Evolutionary conservation across 371 early-diverging fungal species (phyloP), one percentile per base, ranked within the genome.

Genomic region (Mucor velutinosus): DNA sequence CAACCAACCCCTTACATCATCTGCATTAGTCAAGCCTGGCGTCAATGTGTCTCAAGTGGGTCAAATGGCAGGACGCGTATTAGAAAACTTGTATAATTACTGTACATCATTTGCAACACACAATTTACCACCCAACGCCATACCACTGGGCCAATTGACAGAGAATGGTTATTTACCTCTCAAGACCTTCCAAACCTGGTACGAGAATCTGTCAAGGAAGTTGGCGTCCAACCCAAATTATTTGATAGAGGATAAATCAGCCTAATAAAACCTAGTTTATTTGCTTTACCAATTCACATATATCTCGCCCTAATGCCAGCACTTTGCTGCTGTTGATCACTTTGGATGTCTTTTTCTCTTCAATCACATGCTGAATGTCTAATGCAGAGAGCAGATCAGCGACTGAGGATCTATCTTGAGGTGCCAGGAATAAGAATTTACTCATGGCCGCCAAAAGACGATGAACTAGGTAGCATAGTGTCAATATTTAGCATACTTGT

Each of bases 151-250:
- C 4, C 77, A 72, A 23, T 32, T 88, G 35, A 71, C 82, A 53
- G 74, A 83, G 3, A 72, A 78, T 51, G 85, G 82, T 7, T 87
- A 72, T 71, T 62, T 91, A 65, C 90, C 92, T 1, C 72, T 89
- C 49, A 89, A 92, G 82, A 89, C 90, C 2, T 90, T 96, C 64
- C 91, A 94, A 56, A 92, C 94, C n/a, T 96, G 97, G 97, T 95
- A 89, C 74, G 85, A 84, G 47, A 81, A 79, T 29, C 82, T 90
- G 19, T 69, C 83, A 32, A 76, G 88, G 65, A 92, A 92, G 65
- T 63, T 85, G 11, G 82, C 83, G 17, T 68, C 82, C 21, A 87
- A 90, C 66, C 90, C 90, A 45, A 75, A 73, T 59, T 84, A 79
- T 62, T 60, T 84, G 17, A 63, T 67, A 7, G 66, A 64, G 35